A percentile compares a stretch with the other conserved stretches of the same genome.
These are phyloP conservation scores for Torulaspora indica DNA, from an alignment of 805 yeast species.

Conservation along the genomic window DNA sequence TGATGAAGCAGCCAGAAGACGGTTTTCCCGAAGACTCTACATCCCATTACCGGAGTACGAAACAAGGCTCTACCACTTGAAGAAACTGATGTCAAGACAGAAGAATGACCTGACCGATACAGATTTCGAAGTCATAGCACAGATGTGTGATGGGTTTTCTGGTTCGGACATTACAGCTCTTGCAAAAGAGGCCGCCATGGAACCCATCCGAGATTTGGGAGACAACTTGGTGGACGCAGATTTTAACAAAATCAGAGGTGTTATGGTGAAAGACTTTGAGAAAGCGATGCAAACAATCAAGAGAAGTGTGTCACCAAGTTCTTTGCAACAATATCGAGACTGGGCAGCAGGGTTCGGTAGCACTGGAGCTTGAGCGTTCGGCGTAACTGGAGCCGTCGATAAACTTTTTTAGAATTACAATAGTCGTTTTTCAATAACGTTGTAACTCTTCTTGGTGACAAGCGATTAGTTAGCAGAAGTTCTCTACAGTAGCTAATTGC, in stretches of 20 bases:
- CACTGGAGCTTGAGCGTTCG: conserved; percentile 62
- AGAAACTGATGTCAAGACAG: conserved; percentile 66
- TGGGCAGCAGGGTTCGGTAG: conserved; percentile 91
- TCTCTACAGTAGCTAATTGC: too few relatives aligned
- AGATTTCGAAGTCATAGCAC: conserved; percentile 59
- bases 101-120: conserved; percentile 55
- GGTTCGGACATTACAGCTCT: conserved; percentile 93
- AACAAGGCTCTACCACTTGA: conserved; percentile 70
- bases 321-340: conserved; percentile 70
- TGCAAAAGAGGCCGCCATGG: conserved; percentile 98
- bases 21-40: conserved; percentile 88
- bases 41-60: conserved; percentile 90
- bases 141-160: conserved; percentile 76
- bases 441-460: too few relatives aligned
- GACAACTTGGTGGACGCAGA: conserved; percentile 68
- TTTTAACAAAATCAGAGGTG: conserved; percentile 75
- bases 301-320: conserved; percentile 84
- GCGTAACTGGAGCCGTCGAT: background rate
- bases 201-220: conserved; percentile 86
- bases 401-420: background rate
- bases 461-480: too few relatives aligned
- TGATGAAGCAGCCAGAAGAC: conserved; percentile 94
- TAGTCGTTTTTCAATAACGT: too few relatives aligned
- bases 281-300: conserved; percentile 72
- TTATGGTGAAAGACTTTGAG: conserved; percentile 68